These are phyloP conservation scores for Cystobasidium sp. DNA, from an alignment of 1,284 basidiomycete species.

Conservation along the genomic window DNA sequence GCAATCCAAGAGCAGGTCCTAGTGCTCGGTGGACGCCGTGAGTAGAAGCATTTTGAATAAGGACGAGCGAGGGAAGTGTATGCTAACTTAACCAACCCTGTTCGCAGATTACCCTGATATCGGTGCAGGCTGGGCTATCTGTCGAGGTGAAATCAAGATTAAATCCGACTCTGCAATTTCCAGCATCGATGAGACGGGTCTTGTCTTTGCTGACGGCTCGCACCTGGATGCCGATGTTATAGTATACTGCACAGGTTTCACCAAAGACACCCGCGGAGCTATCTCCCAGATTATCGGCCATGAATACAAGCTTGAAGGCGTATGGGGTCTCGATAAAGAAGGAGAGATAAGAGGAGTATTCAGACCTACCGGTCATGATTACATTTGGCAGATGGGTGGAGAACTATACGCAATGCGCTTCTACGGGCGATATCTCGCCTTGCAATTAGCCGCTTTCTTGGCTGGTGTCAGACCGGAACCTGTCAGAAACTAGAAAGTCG, in stretches of 20 bases:
- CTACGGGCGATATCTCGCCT: constrained; percentile 25
- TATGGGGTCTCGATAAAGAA: constrained; percentile 39
- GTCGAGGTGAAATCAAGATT: constrained; percentile 33
- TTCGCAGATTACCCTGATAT: constrained; percentile 30
- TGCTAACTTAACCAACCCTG: neutral
- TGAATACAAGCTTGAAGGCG: constrained; percentile 18
- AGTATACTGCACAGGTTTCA: constrained; percentile 29
- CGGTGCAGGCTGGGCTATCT: constrained; percentile 8
- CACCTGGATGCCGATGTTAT: constrained; percentile 28
- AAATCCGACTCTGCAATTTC: constrained; percentile 17
- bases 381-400: constrained; percentile 33
- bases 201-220: constrained; percentile 23
- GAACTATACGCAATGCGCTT: constrained; percentile 35
- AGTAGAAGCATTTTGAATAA: neutral
- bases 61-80: neutral
- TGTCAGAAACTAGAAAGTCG: neutral
- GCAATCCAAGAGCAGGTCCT: constrained; percentile 26
- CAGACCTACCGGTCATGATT: constrained; percentile 20
- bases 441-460: constrained; percentile 35
- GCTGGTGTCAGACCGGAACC: constrained; percentile 33
- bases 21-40: constrained; percentile 27
- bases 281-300: constrained; percentile 20
- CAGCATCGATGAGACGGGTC: constrained; percentile 8
- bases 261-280: constrained; percentile 25
- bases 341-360: constrained; percentile 36